Base-by-base conservation (phyloP, 305 asterid species). In the Lippia alba region DNA sequence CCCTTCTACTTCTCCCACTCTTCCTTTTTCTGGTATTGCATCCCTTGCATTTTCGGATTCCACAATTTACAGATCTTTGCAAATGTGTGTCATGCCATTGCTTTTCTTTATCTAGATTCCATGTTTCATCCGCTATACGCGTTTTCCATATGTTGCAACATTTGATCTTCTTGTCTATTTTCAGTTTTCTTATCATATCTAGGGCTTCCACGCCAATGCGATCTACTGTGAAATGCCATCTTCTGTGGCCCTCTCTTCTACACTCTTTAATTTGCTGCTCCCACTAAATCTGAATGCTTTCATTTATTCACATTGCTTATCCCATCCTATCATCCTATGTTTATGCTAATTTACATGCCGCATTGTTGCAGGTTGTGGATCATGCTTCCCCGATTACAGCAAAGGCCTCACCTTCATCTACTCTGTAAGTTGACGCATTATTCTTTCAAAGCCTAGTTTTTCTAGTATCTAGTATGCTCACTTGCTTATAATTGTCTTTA, bases 341-440 rank as follows among this genome's bases (percentile, higher is more conserved):
- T 57, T 16, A n/a, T 32, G 33, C 57, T 62, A 30, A 40, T 60
- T 72, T 51, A 79, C 40, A 39, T 68, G 15, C 30, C 74, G 56
- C 75, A 74, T 69, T 70, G 41, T 82, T 24, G 79, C 88, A 89
- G 96, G 80, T 66, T 48, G 58, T 70, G 74, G 32, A 67, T 75
- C 78, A 73, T 41, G 56, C 71, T 61, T 68, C 68, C 48, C 74
- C 74, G 24, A 84, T 77, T 67, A 53, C 68, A 62, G 88, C 85
- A 36, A 79, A 85, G 81, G 75, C 74, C 66, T 77, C 88, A 70
- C 72, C 70, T 50, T 30, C 74, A 46, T 70, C 82, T 65, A 49
- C 82, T 36, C 40, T 53, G 96, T 87, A 85, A 85, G 87, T 36
- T 67, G 62, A 61, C 57, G 32, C 70, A 18, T 71, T 36, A 4